Evolutionary conservation across 1,284 basidiomycete genomes (phyloP).

Genomic region (Tilletia walkeri): DNA sequence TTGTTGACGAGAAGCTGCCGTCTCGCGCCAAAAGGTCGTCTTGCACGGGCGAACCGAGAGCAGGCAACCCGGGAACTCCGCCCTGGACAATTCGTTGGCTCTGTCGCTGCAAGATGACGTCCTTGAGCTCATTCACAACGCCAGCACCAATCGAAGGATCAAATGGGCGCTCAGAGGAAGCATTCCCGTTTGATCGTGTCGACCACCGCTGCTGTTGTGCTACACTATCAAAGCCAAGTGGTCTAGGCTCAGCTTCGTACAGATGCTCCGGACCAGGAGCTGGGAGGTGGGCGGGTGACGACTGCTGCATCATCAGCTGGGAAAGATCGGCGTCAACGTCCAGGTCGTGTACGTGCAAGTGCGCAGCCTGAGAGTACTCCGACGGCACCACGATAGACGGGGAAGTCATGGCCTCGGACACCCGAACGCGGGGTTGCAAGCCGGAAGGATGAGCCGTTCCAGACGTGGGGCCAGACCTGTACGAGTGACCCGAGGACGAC

Average conservation of each 20-base stretch:
- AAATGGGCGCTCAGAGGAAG: slow-evolving; percentile 24
- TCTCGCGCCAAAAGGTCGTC: neutral
- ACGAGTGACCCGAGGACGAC: slow-evolving; percentile 2
- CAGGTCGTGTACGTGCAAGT: slow-evolving; percentile 20
- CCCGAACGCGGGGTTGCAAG: neutral
- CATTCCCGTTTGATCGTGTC: slow-evolving; percentile 23
- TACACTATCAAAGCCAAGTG: slow-evolving; percentile 35
- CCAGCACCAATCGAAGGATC: slow-evolving; percentile 9
- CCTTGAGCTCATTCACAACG: slow-evolving; percentile 41
- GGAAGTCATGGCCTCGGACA: slow-evolving; percentile 10
- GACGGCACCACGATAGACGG: slow-evolving; percentile 13
- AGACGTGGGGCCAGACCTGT: slow-evolving; percentile 7
- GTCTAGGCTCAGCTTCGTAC: slow-evolving; percentile 44
- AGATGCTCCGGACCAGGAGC: slow-evolving; percentile 47
- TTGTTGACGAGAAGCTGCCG: neutral
- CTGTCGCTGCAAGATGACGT: slow-evolving; percentile 32
- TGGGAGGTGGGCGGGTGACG: slow-evolving; percentile 40
- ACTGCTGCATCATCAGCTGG: slow-evolving; percentile 25
- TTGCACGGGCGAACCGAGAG: neutral
- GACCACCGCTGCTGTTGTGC: slow-evolving; percentile 23
- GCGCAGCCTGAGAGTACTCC: slow-evolving; percentile 6
- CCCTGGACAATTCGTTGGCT: neutral
- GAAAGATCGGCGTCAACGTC: slow-evolving; percentile 16
- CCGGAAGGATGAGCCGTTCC: slow-evolving; percentile 3
- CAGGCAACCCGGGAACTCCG: neutral